A percentile compares a stretch with the other conserved stretches of the same genome.
Conservation (phyloP, 176 grass and related monocot species). For the Paspalum notatum region DNA sequence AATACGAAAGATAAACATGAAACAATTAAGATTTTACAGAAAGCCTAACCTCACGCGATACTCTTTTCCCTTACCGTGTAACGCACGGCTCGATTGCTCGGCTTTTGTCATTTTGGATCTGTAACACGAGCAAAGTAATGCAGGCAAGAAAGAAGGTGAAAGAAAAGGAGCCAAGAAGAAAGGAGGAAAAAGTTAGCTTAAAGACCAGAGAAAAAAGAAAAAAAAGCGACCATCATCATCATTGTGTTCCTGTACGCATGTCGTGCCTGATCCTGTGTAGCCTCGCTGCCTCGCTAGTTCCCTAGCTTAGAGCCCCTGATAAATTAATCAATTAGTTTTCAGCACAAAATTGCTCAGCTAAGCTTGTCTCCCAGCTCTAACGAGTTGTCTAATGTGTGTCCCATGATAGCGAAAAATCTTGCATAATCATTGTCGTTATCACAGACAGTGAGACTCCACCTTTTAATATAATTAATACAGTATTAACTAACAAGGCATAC, state of each 20-base stretch:
- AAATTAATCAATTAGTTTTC: not conserved
- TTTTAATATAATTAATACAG: too few species aligned
- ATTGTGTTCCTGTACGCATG: constrained; percentile 52
- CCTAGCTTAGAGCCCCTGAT: constrained; percentile 1
- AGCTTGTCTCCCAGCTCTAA: constrained; percentile 26
- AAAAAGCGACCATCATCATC: constrained; percentile 44
- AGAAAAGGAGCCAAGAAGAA: constrained; percentile 27
- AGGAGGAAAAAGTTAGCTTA: not conserved
- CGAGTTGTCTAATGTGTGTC: not conserved
- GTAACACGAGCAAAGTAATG: constrained; percentile 49
- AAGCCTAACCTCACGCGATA: not conserved
- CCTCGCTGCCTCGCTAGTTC: constrained; percentile 14
- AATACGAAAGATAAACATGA: not conserved
- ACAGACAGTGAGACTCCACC: not conserved
- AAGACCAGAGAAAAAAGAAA: constrained; percentile 43
- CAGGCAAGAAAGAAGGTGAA: constrained; percentile 50
- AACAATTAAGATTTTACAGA: not conserved
- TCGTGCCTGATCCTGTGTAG: constrained; percentile 32
- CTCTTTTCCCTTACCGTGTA: constrained; percentile 39
- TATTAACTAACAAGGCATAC: not conserved
- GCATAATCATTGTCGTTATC: constrained; percentile 39
- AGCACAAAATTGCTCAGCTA: not conserved
- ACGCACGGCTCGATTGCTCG: constrained; percentile 41
- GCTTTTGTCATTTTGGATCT: constrained; percentile 59
- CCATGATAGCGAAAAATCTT: constrained; percentile 38